Conservation (phyloP, 2,329 filamentous ascomycete genomes). For the Botrytis paeoniae region DNA sequence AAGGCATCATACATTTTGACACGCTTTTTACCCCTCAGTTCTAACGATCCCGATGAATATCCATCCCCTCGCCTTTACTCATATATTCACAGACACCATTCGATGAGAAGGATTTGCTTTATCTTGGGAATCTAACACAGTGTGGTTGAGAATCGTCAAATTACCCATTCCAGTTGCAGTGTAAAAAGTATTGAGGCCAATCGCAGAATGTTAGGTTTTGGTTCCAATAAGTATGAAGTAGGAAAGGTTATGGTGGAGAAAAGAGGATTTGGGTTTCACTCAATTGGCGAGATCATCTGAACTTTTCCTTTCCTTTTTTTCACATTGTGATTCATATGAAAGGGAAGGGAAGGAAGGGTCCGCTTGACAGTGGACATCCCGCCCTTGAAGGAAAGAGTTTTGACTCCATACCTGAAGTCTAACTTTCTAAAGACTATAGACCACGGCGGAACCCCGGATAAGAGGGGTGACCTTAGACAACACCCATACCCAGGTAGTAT, state of each 20-base stretch:
- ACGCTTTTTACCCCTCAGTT: constrained; percentile 2
- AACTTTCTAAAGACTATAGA: neutral
- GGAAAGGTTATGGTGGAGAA: neutral
- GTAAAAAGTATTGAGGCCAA: neutral
- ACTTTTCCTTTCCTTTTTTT: neutral
- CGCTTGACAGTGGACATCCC: neutral
- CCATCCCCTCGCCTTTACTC: neutral
- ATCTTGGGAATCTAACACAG: neutral
- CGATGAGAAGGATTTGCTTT: neutral
- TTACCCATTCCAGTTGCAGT: neutral
- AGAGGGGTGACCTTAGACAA: neutral
- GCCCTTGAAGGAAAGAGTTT: neutral
- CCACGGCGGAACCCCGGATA: neutral
- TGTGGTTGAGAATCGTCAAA: neutral
- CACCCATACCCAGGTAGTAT: neutral
- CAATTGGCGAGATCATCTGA: constrained; percentile 2
- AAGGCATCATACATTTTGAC: constrained; percentile 4
- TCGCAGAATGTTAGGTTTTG: neutral
- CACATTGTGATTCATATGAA: neutral
- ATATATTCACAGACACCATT: neutral
- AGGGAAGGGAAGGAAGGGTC: neutral
- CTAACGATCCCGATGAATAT: constrained; percentile 1
- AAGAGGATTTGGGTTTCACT: neutral
- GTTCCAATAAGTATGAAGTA: neutral
- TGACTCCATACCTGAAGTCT: neutral